phyloP scores from a whole-genome alignment of 202 grass and related monocot genomes.

The Panicum hallii region DNA sequence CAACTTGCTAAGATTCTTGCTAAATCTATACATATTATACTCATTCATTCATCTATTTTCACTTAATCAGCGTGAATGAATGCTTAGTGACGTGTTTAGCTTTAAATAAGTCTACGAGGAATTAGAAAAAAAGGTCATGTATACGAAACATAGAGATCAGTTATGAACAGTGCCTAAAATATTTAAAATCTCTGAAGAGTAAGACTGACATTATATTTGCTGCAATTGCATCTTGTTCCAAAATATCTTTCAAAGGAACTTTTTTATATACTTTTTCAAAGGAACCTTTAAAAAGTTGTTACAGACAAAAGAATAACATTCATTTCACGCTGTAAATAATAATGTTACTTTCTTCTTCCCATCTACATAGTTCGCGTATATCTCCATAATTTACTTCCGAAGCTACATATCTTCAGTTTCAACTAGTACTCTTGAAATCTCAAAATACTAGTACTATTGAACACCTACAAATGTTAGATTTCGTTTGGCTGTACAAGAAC shows the following conservation, averaged over 20 bases:
- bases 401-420: conserved; percentile 5
- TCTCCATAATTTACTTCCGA: not conserved
- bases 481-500: not conserved
- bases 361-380: too few species aligned
- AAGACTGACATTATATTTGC: not conserved
- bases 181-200: too few species aligned
- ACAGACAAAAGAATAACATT: not conserved
- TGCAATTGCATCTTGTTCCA: not conserved
- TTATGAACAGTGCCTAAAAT: too few species aligned
- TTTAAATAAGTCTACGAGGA: not conserved
- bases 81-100: not conserved
- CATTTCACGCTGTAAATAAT: not conserved
- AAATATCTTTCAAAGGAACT: too few species aligned
- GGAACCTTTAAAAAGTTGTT: not conserved
- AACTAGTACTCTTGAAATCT: not conserved
- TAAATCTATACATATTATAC: not conserved
- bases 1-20: not conserved
- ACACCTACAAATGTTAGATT: not conserved
- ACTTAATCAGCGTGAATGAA: not conserved
- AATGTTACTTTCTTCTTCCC: too few species aligned
- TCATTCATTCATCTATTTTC: not conserved
- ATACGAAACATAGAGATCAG: too few species aligned
- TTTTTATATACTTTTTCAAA: too few species aligned
- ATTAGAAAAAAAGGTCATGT: not conserved
- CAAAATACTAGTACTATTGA: not conserved